Base-by-base conservation (phyloP, 176 grass and related monocot genomes). In the Saccharum officinarum region DNA sequence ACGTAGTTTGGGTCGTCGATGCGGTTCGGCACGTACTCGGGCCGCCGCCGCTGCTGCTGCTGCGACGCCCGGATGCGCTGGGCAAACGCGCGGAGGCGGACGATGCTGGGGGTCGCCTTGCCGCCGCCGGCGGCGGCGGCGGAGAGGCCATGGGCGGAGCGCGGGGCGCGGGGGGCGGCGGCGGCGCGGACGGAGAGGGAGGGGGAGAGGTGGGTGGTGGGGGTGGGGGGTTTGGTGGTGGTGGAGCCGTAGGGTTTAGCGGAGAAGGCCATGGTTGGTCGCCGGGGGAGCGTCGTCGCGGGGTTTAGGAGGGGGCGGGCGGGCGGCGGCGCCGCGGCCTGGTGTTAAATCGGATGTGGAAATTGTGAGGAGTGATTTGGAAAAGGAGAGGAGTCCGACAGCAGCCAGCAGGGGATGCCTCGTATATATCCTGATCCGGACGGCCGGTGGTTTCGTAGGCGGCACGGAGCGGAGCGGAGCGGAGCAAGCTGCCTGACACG, bases 1-100 rank as follows among this genome's bases (percentile, higher is more conserved):
- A 98, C 91, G 69, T 95, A 98, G 87, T 81, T 89, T 0, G 95
- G 91, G 86, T 98, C 91, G 40, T 83, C 79, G 86, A 97, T 94
- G 67, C 79, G 86, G 79, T 84, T 72, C 4, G 86, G 84, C 14
- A 82, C 37, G 88, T 89, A 89, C 22, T 85, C 88, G 1, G 86
- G 94, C 34, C 87, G 57, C 1, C 22, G 57, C 0, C 66, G 77
- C 23, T 12, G 46, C 7, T 0, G 71, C 14, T 13, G 64, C 69
- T 50, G 28, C 71, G 33, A 70, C 0, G 88, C 83, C 0, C 25
- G 72, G 54, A 25, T 61, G 57, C 55, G 22, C 20, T 60, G 22
- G 2, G 62, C 11, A 0, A 30, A 14, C 62, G 62, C 62, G 62
- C 77, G 68, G 67, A 75, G 72, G 73, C 75, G 71, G 72, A 52